These are phyloP conservation scores for Irpex lacteus DNA, from an alignment of 1,284 basidiomycete genomes.

Conservation along the genomic window DNA sequence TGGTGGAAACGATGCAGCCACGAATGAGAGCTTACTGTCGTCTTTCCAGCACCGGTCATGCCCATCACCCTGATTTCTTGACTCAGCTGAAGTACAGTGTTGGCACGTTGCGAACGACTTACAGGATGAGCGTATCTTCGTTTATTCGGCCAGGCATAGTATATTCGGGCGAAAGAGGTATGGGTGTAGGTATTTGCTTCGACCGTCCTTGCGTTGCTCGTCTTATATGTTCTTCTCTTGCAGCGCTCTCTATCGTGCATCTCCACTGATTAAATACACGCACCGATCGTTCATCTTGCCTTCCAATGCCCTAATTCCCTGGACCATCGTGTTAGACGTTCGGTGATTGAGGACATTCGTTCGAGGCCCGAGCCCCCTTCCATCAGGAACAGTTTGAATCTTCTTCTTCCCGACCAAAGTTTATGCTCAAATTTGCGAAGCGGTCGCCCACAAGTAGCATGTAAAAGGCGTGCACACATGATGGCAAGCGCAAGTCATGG, in stretches of 20 bases:
- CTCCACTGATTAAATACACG: neutral
- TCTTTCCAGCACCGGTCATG: conserved; percentile 17
- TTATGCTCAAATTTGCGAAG: neutral
- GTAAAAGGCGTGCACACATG: too few species aligned
- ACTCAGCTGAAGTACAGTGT: neutral
- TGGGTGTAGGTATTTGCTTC: neutral
- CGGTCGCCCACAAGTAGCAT: neutral
- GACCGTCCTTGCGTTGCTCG: too few species aligned
- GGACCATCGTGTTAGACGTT: neutral
- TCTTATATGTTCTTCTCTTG: too few species aligned
- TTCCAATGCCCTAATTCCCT: neutral
- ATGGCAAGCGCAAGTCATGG: neutral
- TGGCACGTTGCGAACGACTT: neutral
- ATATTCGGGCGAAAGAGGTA: neutral
- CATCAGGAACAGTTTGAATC: too few species aligned
- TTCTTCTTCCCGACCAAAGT: neutral
- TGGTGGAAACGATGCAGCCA: neutral
- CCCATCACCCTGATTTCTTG: conserved; percentile 13
- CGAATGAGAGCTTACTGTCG: conserved; percentile 11
- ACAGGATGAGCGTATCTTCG: conserved; percentile 1
- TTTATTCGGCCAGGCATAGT: neutral
- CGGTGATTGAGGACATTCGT: neutral
- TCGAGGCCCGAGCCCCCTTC: neutral
- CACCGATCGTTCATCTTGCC: neutral
- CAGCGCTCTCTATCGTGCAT: too few species aligned